A percentile compares a stretch with the other conserved stretches of the same genome.
Evolutionary conservation across 768 basidiomycete species (phyloP).

Genomic region (Rhizopogon salebrosus): DNA sequence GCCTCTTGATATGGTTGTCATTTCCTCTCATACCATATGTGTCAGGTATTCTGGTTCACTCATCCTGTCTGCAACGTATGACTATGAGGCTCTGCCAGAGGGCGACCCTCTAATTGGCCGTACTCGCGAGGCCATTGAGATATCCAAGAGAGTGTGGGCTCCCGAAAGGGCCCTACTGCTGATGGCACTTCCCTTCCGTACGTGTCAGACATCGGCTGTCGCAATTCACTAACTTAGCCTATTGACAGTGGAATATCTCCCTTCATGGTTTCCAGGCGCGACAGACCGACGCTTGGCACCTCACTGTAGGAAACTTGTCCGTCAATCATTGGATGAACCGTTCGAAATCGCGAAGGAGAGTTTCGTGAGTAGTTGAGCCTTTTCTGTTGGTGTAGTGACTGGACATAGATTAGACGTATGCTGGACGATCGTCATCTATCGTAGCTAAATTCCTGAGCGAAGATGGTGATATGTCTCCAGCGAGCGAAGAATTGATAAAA

Average conservation of each 20-base stretch:
- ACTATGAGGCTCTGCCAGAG: not conserved
- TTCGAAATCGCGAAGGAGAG: slow-evolving; percentile 17
- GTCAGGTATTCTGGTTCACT: slow-evolving; percentile 19
- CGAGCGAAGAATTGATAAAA: slow-evolving; percentile 2
- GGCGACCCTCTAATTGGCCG: slow-evolving; percentile 1
- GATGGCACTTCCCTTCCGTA: slow-evolving; percentile 5
- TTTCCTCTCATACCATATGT: not conserved
- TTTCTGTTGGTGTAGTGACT: not conserved
- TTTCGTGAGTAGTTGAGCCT: slow-evolving; percentile 14
- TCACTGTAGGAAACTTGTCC: not conserved
- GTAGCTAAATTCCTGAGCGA: not conserved
- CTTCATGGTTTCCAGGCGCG: slow-evolving; percentile 9
- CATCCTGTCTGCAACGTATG: slow-evolving; percentile 10
- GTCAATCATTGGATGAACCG: slow-evolving; percentile 15
- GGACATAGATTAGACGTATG: not conserved
- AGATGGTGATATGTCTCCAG: not conserved
- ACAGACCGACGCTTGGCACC: not conserved
- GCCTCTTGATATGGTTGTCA: not conserved
- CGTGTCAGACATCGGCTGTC: not conserved
- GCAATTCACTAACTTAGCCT: not conserved
- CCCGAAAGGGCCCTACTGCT: slow-evolving; percentile 4
- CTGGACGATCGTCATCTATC: not conserved
- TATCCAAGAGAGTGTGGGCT: not conserved
- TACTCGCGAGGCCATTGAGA: not conserved
- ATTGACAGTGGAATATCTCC: slow-evolving; percentile 3